A percentile compares a stretch with the other conserved stretches of the same genome.
These are phyloP conservation scores for Saksenaea vasiformis DNA, from an alignment of 371 early-diverging fungal species.

Conservation along the genomic window DNA sequence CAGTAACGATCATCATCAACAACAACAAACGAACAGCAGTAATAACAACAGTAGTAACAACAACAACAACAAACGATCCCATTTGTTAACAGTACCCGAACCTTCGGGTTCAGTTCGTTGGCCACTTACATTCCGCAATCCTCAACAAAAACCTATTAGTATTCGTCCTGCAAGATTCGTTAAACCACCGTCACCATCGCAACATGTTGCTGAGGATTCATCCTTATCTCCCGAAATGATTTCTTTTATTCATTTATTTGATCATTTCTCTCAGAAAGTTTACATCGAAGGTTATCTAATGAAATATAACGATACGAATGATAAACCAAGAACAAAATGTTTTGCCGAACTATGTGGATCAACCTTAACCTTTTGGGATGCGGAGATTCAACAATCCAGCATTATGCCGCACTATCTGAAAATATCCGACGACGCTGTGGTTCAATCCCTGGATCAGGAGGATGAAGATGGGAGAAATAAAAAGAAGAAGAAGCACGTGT, in stretches of 20 bases:
- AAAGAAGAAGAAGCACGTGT: constrained; percentile 51
- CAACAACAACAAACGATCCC: background rate
- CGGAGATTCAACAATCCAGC: constrained; percentile 31
- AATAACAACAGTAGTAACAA: too few species aligned
- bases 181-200: constrained; percentile 7
- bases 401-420: constrained; percentile 69
- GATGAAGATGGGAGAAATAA: constrained; percentile 31
- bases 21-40: background rate
- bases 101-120: background rate
- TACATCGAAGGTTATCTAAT: constrained; percentile 70
- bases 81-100: background rate
- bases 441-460: constrained; percentile 39
- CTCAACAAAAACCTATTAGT: constrained; percentile 15
- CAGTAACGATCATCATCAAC: background rate
- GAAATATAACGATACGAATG: constrained; percentile 55
- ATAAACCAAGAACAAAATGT: constrained; percentile 61
- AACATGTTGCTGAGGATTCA: background rate
- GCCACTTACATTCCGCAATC: constrained; percentile 10
- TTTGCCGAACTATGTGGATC: constrained; percentile 74
- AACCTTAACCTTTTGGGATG: constrained; percentile 65
- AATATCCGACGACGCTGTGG: constrained; percentile 58
- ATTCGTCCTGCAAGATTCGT: constrained; percentile 25
- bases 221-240: constrained; percentile 10
- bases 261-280: constrained; percentile 61
- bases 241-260: constrained; percentile 48